These are phyloP conservation scores for Sporobolomyces pararoseus DNA, from an alignment of 768 basidiomycete species.

Conservation along the genomic window DNA sequence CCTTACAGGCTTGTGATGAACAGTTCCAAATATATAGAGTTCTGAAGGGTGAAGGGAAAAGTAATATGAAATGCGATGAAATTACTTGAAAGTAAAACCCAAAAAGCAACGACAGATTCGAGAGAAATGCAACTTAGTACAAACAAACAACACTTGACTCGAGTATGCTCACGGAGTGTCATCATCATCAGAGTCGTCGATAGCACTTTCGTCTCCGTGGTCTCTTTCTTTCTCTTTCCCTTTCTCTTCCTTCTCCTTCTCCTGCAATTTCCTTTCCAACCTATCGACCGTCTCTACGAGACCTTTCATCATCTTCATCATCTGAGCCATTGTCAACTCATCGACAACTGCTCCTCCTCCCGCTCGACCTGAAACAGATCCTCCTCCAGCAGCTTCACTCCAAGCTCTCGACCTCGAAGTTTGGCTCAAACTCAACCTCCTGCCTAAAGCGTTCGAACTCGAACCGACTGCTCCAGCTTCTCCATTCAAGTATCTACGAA, in stretches of 20 bases:
- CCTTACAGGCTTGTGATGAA: too few relatives aligned
- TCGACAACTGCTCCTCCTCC: neutral
- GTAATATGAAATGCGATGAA: too few relatives aligned
- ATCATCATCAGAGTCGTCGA: constrained; percentile 8
- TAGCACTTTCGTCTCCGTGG: constrained; percentile 16
- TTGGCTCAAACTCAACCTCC: constrained; percentile 24
- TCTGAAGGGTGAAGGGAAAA: too few relatives aligned
- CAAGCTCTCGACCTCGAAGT: constrained; percentile 9
- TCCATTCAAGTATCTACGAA: constrained; percentile 13
- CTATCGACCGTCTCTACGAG: constrained; percentile 46
- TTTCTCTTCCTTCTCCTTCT: constrained; percentile 35
- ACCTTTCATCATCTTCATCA: constrained; percentile 19
- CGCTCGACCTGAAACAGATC: neutral
- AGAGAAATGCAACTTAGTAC: too few relatives aligned
- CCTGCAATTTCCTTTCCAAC: constrained; percentile 51
- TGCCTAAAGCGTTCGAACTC: constrained; percentile 2
- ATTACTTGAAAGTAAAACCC: too few relatives aligned
- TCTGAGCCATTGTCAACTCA: constrained; percentile 4
- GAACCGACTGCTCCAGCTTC: constrained; percentile 1
- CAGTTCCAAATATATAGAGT: too few relatives aligned
- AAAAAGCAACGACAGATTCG: too few relatives aligned
- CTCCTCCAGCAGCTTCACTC: neutral
- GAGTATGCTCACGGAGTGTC: too few relatives aligned
- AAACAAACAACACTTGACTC: too few relatives aligned
- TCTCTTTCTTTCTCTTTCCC: neutral